Conservation (phyloP, 371 early-diverging fungal genomes). For the Actinomucor elegans region DNA sequence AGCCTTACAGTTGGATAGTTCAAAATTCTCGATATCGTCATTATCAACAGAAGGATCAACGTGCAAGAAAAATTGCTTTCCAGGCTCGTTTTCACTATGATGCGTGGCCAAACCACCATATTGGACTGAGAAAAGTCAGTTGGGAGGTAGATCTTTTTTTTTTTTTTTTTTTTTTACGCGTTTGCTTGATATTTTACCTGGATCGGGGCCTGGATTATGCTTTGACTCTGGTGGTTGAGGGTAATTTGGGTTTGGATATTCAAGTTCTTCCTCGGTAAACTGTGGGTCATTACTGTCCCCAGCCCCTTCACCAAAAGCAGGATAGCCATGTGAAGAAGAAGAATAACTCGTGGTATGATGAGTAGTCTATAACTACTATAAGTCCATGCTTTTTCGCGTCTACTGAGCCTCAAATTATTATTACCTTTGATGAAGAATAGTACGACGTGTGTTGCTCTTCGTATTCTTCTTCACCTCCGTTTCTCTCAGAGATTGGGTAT, state of each 20-base stretch:
- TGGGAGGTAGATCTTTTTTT: too few species aligned
- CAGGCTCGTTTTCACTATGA: conserved; percentile 9
- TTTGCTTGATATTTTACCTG: conserved; percentile 10
- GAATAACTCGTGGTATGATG: conserved; percentile 4
- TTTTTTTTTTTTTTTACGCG: too few species aligned
- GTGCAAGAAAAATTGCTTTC: conserved; percentile 29
- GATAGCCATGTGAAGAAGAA: not conserved
- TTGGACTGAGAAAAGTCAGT: conserved; percentile 19
- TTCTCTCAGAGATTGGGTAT: conserved; percentile 8
- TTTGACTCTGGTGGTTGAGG: conserved; percentile 28
- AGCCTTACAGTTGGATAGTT: conserved; percentile 73
- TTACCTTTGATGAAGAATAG: conserved; percentile 6
- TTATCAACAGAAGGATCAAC: conserved; percentile 34
- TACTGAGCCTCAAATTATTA: too few species aligned
- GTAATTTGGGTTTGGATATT: conserved; percentile 21
- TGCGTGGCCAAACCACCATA: conserved; percentile 22
- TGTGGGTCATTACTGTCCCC: conserved; percentile 13
- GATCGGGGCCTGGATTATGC: conserved; percentile 30
- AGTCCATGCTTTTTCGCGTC: not conserved
- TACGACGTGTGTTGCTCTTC: conserved; percentile 2
- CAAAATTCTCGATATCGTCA: conserved; percentile 36
- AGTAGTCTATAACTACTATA: conserved; percentile 1
- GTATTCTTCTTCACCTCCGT: not conserved
- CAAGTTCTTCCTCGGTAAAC: conserved; percentile 15
- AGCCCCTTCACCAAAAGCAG: not conserved